Percentiles rank a stretch among this genome's conserved stretches.
These are phyloP conservation scores for Penicillium sp. DNA, from an alignment of 2,329 filamentous ascomycete genomes.

Conservation along the genomic window DNA sequence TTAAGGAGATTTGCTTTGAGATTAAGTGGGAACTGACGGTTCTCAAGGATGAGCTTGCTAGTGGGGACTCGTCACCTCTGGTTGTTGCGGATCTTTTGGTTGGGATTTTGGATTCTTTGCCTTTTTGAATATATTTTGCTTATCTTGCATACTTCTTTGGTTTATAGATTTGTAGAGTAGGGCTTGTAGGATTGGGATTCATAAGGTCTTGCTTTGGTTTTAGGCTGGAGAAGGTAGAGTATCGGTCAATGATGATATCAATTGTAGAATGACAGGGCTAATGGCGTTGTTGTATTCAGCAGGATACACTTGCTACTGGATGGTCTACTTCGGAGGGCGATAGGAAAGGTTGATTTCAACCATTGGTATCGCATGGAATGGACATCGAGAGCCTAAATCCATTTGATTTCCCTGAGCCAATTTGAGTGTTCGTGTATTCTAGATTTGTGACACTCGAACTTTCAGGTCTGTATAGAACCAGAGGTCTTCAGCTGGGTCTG, in stretches of 20 bases:
- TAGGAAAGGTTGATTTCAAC: no score
- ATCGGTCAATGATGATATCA: neutral
- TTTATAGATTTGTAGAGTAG: neutral
- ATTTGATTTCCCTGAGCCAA: neutral
- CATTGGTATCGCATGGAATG: neutral
- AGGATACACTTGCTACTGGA: no score
- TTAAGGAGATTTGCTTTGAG: constrained; percentile 3
- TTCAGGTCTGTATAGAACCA: neutral
- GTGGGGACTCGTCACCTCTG: no score
- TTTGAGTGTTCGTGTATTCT: neutral
- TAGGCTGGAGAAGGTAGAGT: neutral
- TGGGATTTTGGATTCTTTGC: neutral
- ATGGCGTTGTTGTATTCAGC: no score
- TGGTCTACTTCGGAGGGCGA: no score
- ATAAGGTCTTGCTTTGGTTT: no score
- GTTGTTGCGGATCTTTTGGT: neutral
- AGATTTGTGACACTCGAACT: neutral
- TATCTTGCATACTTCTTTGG: no score
- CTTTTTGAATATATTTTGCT: neutral
- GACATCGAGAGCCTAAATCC: neutral
- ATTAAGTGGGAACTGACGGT: neutral
- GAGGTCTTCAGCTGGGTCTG: neutral
- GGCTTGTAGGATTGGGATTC: neutral
- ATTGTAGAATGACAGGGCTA: no score
- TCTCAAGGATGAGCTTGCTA: neutral